Percentiles rank a stretch among this genome's conserved stretches.
phyloP scores from a whole-genome alignment of 805 yeast species.

The Candida easanensis region DNA sequence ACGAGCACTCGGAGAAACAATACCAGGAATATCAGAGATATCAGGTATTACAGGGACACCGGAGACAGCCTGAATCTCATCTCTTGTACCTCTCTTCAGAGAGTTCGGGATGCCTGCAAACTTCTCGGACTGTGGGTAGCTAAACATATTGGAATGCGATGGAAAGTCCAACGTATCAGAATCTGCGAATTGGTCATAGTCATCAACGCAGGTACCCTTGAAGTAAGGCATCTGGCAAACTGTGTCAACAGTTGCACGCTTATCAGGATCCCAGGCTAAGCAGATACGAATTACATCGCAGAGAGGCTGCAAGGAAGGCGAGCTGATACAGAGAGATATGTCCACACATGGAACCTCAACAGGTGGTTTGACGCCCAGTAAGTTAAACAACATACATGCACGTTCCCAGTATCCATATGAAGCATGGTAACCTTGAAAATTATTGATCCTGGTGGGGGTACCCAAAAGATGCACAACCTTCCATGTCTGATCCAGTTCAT shows the following conservation, averaged over 20 bases:
- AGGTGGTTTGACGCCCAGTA: constrained; percentile 58
- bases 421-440: constrained; percentile 34
- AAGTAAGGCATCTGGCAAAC: constrained; percentile 56
- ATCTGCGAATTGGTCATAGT: neutral
- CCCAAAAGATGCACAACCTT: constrained; percentile 69
- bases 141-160: neutral
- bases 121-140: constrained; percentile 15
- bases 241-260: constrained; percentile 50
- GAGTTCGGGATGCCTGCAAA: constrained; percentile 12
- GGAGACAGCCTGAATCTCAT: neutral
- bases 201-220: constrained; percentile 38
- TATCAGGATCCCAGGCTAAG: constrained; percentile 75
- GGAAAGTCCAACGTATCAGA: neutral
- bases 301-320: constrained; percentile 38
- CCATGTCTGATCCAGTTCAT: constrained; percentile 77
- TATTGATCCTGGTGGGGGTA: constrained; percentile 48
- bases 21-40: constrained; percentile 5
- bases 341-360: constrained; percentile 44
- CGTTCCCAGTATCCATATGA: constrained; percentile 77
- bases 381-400: constrained; percentile 49
- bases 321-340: constrained; percentile 43
- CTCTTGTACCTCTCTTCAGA: neutral
- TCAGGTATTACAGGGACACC: neutral
- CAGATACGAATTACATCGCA: constrained; percentile 45
- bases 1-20: too few relatives aligned